phyloP scores from a whole-genome alignment of 805 yeast species.

The Zygoascus biomembranicola region DNA sequence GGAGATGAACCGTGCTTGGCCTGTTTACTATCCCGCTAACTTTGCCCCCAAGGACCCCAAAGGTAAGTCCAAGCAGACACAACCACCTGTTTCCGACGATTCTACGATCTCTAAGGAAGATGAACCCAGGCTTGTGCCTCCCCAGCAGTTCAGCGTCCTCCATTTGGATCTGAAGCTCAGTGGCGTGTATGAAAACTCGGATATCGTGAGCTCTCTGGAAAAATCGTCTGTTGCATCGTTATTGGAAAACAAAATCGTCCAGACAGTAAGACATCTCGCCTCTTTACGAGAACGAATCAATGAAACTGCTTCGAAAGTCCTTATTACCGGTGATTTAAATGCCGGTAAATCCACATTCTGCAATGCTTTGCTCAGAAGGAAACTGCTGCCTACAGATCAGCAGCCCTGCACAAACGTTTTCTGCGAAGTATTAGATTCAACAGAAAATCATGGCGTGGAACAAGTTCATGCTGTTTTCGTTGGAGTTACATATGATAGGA shows the following conservation, averaged over 20 bases:
- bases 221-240: conserved; percentile 60
- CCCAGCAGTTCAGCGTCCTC: conserved; percentile 46
- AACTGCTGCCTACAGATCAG: conserved; percentile 87
- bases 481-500: conserved; percentile 36
- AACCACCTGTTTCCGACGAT: not conserved
- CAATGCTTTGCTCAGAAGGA: conserved; percentile 73
- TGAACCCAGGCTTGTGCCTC: conserved; percentile 13
- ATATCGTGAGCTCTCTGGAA: conserved; percentile 51
- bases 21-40: conserved; percentile 24
- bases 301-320: conserved; percentile 86
- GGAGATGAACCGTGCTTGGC: conserved; percentile 21
- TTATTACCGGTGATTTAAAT: conserved; percentile 94
- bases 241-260: conserved; percentile 57
- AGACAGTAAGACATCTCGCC: conserved; percentile 56
- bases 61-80: not conserved
- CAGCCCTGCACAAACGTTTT: conserved; percentile 96
- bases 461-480: conserved; percentile 86
- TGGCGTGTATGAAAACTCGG: conserved; percentile 24
- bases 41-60: not conserved
- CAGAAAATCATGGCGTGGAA: conserved; percentile 65
- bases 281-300: conserved; percentile 76
- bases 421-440: conserved; percentile 85
- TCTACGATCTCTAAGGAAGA: conserved; percentile 1
- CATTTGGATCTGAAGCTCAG: conserved; percentile 55
- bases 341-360: conserved; percentile 96